Evolutionary conservation across 2,329 filamentous ascomycete genomes (phyloP).

Genomic region (Aspergillus proliferans): DNA sequence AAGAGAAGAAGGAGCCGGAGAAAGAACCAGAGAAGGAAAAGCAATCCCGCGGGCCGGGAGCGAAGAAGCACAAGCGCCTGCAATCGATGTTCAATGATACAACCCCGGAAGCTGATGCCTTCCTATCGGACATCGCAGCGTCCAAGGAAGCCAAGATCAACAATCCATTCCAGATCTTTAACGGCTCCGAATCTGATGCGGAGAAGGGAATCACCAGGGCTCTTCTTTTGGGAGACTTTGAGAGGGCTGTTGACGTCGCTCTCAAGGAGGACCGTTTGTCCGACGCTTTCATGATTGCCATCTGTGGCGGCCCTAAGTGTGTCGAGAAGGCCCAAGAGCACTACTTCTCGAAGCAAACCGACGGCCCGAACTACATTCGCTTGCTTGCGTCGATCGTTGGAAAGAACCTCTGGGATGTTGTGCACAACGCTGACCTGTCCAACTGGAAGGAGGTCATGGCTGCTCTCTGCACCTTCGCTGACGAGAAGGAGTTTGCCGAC

Average conservation of each 20-base stretch:
- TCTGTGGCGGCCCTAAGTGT: slow-evolving; percentile 87
- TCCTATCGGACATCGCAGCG: slow-evolving; percentile 75
- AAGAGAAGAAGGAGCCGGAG: slow-evolving; percentile 42
- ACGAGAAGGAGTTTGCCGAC: slow-evolving; percentile 84
- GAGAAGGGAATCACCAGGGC: slow-evolving; percentile 84
- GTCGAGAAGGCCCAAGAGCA: slow-evolving; percentile 89
- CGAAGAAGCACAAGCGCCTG: slow-evolving; percentile 56
- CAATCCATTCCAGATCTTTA: slow-evolving; percentile 86
- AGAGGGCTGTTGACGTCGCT: slow-evolving; percentile 81
- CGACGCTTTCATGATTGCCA: slow-evolving; percentile 96
- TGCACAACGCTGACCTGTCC: slow-evolving; percentile 86
- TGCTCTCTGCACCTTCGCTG: slow-evolving; percentile 88
- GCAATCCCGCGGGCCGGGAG: slow-evolving; percentile 41
- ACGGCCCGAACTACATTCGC: slow-evolving; percentile 84
- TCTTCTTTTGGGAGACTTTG: slow-evolving; percentile 83
- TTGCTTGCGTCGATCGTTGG: slow-evolving; percentile 85
- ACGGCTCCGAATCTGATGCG: slow-evolving; percentile 72
- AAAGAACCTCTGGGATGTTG: slow-evolving; percentile 97
- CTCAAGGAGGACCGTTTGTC: slow-evolving; percentile 84
- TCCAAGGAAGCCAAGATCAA: slow-evolving; percentile 90
- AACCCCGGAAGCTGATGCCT: slow-evolving; percentile 69
- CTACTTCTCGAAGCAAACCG: slow-evolving; percentile 77
- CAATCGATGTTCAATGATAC: slow-evolving; percentile 73
- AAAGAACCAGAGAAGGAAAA: slow-evolving; percentile 43
- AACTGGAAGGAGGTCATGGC: slow-evolving; percentile 99